Percentiles rank a stretch among this genome's conserved stretches.
Conservation (phyloP, 345 rosid species). For the Geranium rotundifolium region DNA sequence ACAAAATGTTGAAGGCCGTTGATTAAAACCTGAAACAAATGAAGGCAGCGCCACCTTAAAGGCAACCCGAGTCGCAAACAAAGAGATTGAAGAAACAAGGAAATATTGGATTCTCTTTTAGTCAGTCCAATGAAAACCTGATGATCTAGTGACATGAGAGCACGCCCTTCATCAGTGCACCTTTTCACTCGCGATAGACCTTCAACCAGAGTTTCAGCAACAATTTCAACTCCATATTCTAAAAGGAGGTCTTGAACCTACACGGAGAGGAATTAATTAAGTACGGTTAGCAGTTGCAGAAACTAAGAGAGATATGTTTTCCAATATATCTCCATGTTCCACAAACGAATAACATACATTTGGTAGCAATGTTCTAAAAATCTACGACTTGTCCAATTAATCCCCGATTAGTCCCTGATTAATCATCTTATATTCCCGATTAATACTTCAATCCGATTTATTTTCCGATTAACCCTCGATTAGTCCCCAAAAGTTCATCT, state of each 20-base stretch:
- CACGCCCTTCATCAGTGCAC: slow-evolving; percentile 93
- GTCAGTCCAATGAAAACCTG: slow-evolving; percentile 36
- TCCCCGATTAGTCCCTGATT: too few species aligned
- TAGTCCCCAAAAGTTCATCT: too few species aligned
- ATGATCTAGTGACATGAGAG: slow-evolving; percentile 86
- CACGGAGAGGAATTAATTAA: slow-evolving; percentile 5
- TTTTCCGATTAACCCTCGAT: too few species aligned
- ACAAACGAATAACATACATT: not conserved
- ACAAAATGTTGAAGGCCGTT: slow-evolving; percentile 83
- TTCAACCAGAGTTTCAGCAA: slow-evolving; percentile 82
- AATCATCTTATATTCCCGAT: too few species aligned
- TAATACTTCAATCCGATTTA: too few species aligned
- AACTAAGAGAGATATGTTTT: not conserved
- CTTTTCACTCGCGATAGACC: slow-evolving; percentile 87
- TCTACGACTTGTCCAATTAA: too few species aligned
- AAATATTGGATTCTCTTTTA: not conserved
- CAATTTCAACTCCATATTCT: slow-evolving; percentile 77
- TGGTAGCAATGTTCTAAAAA: not conserved
- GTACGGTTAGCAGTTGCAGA: not conserved
- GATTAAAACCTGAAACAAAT: slow-evolving; percentile 58
- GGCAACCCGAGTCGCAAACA: not conserved
- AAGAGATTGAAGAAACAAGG: not conserved
- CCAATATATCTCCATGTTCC: too few species aligned
- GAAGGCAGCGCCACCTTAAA: not conserved
- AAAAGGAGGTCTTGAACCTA: slow-evolving; percentile 74